Base-by-base conservation (phyloP, 805 yeast species). In the Allodekkera sacchari region DNA sequence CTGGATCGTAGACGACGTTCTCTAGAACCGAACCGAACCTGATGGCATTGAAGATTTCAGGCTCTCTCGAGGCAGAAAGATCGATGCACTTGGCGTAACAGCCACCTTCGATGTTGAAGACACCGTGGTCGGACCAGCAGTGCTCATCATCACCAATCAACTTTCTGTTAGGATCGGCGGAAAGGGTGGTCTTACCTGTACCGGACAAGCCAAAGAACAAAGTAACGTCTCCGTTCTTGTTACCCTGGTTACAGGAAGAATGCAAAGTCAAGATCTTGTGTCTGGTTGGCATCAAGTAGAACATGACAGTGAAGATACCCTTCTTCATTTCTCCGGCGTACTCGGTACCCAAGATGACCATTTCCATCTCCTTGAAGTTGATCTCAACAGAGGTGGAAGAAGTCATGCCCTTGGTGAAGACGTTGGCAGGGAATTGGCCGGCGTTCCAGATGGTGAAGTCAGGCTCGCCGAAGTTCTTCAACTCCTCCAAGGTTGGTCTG, bases 301-400 rank as follows among this genome's bases (percentile, higher is more conserved):
- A 89, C 98, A 89, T 89, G 39, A 89, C 97, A 15, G 97, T 87
- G 74, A 89, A 87, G 53, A 89, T 87, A 68, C 98, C 98, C 71
- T 89, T 89, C 72, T 89, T 89, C 98, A 89, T 89, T 71, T 89
- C 98, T 53, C 98, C 98, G 34, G 98, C 98, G 56, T 89, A 89
- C 69, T 89, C 98, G 27, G 97, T 89, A 64, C 98, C 98, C 50
- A 92, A 71, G 53, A 89, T 92, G 43, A 89, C 87, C 98, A 92
- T 89, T 68, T 92, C 98, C 96, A 88, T 88, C 47, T 75, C 85
- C 66, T 87, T 83, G 73, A 89, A 89, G 66, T 89, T 89, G 56
- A 89, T 87, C 64, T 87, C 96, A 43, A 89, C 94, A 31, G 96
- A 83, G 28, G 97, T 87, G 42, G 88, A 66, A 22, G 96, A 88